Conservation (phyloP, 306 rosid species). For the Dryas octopetala region DNA sequence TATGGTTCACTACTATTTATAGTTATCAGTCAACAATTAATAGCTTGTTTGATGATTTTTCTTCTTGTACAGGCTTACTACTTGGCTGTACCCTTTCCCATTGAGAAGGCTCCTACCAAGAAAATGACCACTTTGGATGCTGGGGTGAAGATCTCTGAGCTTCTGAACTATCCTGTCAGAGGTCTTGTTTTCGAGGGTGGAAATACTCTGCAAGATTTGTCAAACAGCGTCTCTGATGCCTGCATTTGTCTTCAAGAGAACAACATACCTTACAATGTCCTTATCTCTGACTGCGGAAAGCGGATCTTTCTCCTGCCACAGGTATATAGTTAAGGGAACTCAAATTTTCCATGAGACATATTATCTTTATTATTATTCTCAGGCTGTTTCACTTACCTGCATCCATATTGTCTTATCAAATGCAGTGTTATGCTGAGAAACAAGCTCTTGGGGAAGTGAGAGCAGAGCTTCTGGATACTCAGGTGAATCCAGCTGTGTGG, state of each 20-base stretch:
- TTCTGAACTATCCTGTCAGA: conserved; percentile 76
- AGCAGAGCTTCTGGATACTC: conserved; percentile 87
- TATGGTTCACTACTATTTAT: background rate
- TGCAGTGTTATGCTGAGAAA: conserved; percentile 94
- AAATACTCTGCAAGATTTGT: conserved; percentile 51
- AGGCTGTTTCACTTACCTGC: background rate
- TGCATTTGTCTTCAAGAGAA: conserved; percentile 80
- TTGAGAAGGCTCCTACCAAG: conserved; percentile 88
- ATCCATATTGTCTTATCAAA: background rate
- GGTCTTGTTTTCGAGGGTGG: conserved; percentile 88
- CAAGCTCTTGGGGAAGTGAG: conserved; percentile 96
- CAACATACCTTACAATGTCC: conserved; percentile 86
- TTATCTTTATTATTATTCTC: background rate
- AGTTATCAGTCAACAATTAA: conserved; percentile 4
- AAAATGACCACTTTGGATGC: conserved; percentile 45
- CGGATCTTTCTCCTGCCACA: conserved; percentile 83
- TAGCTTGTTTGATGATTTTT: conserved; percentile 11
- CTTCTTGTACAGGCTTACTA: conserved; percentile 68
- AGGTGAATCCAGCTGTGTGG: conserved; percentile 99
- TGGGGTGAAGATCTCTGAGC: conserved; percentile 64
- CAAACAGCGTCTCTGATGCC: conserved; percentile 73
- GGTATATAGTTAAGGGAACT: conserved; percentile 41
- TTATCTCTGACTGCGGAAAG: conserved; percentile 76
- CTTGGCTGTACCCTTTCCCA: conserved; percentile 78
- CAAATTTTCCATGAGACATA: background rate